Evolutionary conservation across 1,139 yeast genomes (phyloP), one percentile per base, ranked within the genome.

Genomic region (Saccharomyces hybrid): DNA sequence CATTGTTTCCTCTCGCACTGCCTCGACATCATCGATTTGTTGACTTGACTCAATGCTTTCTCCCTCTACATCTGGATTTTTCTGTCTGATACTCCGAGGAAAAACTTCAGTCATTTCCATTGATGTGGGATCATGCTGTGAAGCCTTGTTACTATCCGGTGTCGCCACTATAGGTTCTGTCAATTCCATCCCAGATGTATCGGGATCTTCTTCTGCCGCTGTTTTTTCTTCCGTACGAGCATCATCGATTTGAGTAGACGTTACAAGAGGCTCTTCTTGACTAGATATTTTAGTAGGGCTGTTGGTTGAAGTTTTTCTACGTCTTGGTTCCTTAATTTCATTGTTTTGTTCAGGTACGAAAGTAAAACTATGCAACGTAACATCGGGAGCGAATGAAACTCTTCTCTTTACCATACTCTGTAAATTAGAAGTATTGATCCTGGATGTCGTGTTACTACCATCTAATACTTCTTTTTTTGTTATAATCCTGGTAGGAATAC

Each of bases 321-420:
- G 47, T 47, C 65, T 56, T 2, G 65, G 65, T 55, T 75, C 76
- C 54, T 79, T 65, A 56, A 77, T 61, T 55, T 70, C 70, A 5
- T 67, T 62, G 31, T 62, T 60, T 26, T 59, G 61, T 38, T 59
- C 64, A 1, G 81, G 78, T 5, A 79, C 72, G 55, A 78, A 69
- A 57, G 80, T 83, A 54, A 84, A 80, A 61, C 83, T 83, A 66
- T 84, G 89, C 41, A 85, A 70, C 0, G 89, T 84, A 0, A 84
- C 90, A 62, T 84, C 90, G 1, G 88, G 88, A 1, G 89, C 88
- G 72, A 85, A 85, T 0, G 88, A 83, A 0, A 85, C 90, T 41
- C 90, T 69, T 60, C 90, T 71, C 44, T 57, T 61, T 2, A 52
- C 51, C 51, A 57, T 64, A 5, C 41, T 49, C 28, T 59, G 62